Conservation (phyloP, 2,329 filamentous ascomycete genomes). For the Rhinocladiella similis region DNA sequence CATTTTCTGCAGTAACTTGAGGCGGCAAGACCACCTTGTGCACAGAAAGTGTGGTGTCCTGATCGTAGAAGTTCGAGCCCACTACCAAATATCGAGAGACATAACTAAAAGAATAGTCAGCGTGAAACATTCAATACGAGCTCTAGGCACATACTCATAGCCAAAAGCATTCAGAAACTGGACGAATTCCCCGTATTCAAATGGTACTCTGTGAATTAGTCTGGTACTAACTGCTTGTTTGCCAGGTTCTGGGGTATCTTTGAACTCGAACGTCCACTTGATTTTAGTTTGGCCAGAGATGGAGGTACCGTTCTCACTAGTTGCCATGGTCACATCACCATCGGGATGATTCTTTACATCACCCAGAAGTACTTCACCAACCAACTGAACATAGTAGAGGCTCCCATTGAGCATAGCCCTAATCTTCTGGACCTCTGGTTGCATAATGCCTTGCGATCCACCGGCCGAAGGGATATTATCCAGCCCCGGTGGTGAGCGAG, state of each 20-base stretch:
- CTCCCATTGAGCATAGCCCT: conserved; percentile 51
- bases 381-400: conserved; percentile 56
- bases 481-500: conserved; percentile 48
- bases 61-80: conserved; percentile 59
- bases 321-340: conserved; percentile 11
- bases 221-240: conserved; percentile 56
- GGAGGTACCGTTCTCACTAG: conserved; percentile 8
- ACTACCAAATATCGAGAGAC: conserved; percentile 58
- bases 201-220: conserved; percentile 49
- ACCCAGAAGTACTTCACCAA: conserved; percentile 40
- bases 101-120: conserved; percentile 43
- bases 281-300: conserved; percentile 6
- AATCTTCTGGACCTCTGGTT: conserved; percentile 44
- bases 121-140: background rate
- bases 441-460: conserved; percentile 46
- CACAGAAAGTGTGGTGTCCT: conserved; percentile 58
- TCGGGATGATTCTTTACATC: background rate
- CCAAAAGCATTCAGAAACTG: conserved; percentile 53
- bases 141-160: conserved; percentile 47
- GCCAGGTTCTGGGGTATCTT: conserved; percentile 52
- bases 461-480: conserved; percentile 38
- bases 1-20: conserved; percentile 33
- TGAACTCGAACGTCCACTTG: conserved; percentile 47
- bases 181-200: conserved; percentile 52
- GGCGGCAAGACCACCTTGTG: conserved; percentile 55